These are phyloP conservation scores for Pelargonium cotyledonis DNA, from an alignment of 441 rosid species.

Conservation along the genomic window DNA sequence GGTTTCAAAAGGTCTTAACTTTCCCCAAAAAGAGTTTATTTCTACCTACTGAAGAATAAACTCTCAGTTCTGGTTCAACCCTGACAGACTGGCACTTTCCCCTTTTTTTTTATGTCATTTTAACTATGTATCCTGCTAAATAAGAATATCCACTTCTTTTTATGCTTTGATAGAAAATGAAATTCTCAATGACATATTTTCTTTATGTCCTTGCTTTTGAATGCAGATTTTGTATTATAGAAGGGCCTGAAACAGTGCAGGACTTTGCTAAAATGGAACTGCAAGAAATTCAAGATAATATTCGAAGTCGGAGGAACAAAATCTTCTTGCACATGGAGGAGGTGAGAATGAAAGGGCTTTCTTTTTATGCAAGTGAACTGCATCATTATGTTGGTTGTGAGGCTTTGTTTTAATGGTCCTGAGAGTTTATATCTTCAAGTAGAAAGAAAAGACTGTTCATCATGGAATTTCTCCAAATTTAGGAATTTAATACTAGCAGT, in stretches of 20 bases:
- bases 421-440: not conserved
- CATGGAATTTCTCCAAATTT: not conserved
- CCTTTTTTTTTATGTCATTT: not conserved
- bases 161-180: not conserved
- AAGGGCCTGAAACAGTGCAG: slow-evolving; percentile 92
- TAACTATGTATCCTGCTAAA: not conserved
- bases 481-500: not conserved
- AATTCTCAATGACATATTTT: not conserved
- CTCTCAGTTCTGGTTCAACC: not conserved
- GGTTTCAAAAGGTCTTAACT: not conserved
- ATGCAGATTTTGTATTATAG: slow-evolving; percentile 89
- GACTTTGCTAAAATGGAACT: slow-evolving; percentile 87
- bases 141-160: not conserved
- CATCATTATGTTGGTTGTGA: not conserved
- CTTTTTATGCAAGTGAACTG: not conserved
- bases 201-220: slow-evolving; percentile 3
- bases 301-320: slow-evolving; percentile 85
- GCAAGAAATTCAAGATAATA: slow-evolving; percentile 88
- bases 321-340: slow-evolving; percentile 97
- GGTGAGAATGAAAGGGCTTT: slow-evolving; percentile 30
- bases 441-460: not conserved
- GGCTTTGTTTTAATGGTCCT: not conserved
- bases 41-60: no score
- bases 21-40: not conserved
- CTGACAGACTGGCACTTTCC: not conserved